These are phyloP conservation scores for Aspergillus coremiiformis DNA, from an alignment of 495 filamentous ascomycete species.

Conservation along the genomic window DNA sequence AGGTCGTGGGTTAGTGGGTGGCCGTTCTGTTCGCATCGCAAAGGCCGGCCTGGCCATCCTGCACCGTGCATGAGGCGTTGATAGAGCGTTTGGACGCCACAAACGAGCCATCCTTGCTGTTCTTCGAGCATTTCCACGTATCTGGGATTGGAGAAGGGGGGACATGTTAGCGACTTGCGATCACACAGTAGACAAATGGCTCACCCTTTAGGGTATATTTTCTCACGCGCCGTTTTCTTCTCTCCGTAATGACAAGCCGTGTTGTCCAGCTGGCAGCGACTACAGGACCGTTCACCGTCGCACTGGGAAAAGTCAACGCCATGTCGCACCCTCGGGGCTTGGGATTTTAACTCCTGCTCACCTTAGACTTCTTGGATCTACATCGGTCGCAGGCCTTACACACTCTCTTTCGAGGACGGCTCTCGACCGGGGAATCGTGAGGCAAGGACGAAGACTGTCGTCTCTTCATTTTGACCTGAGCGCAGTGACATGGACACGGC, in stretches of 20 bases:
- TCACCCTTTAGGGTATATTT: slow-evolving; percentile 58
- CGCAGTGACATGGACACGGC: too few species aligned
- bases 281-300: slow-evolving; percentile 53
- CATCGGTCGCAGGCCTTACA: slow-evolving; percentile 60
- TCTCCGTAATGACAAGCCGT: slow-evolving; percentile 57
- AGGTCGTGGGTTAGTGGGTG: neutral
- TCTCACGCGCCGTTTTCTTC: slow-evolving; percentile 54
- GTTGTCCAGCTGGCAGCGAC: slow-evolving; percentile 52
- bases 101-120: neutral
- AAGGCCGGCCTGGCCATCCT: neutral
- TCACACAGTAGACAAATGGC: slow-evolving; percentile 8
- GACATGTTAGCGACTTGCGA: neutral
- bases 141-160: neutral
- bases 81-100: neutral
- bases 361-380: slow-evolving; percentile 59
- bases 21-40: neutral
- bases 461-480: neutral
- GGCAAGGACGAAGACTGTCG: neutral
- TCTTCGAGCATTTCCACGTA: neutral
- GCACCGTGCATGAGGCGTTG: neutral
- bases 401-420: neutral
- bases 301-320: slow-evolving; percentile 40
- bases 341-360: slow-evolving; percentile 24
- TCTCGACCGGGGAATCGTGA: neutral
- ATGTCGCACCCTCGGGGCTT: slow-evolving; percentile 2